These are phyloP conservation scores for Manihot esculenta DNA, from an alignment of 441 rosid species.

Conservation along the genomic window DNA sequence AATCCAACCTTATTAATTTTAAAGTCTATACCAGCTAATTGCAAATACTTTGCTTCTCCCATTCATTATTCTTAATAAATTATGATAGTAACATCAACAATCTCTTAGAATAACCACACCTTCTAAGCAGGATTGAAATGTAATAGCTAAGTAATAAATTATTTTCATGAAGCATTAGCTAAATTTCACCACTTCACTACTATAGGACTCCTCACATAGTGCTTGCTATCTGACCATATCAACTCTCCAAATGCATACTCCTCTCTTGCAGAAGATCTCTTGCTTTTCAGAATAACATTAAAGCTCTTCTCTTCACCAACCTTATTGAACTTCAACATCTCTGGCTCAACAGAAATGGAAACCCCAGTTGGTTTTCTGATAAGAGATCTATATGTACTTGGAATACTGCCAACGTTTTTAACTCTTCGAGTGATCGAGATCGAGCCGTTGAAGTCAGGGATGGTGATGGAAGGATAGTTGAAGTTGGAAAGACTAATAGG, in stretches of 20 bases:
- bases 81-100: too few relatives aligned
- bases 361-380: constrained; percentile 38
- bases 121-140: too few relatives aligned
- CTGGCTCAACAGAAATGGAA: constrained; percentile 36
- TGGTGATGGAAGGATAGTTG: constrained; percentile 57
- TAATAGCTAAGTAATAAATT: too few relatives aligned
- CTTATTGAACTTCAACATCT: constrained; percentile 27
- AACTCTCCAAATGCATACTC: constrained; percentile 57
- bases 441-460: constrained; percentile 31
- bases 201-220: constrained; percentile 47
- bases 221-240: constrained; percentile 54
- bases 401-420: constrained; percentile 44
- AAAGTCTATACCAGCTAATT: too few relatives aligned
- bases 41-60: not conserved
- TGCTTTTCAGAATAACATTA: constrained; percentile 31
- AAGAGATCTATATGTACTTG: constrained; percentile 27
- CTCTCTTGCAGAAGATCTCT: constrained; percentile 9
- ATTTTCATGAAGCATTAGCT: not conserved
- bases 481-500: constrained; percentile 23
- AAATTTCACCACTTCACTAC: constrained; percentile 41
- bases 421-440: constrained; percentile 38
- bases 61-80: too few relatives aligned
- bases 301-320: constrained; percentile 45
- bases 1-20: too few relatives aligned
- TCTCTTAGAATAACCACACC: not conserved